phyloP scores from a whole-genome alignment of 768 basidiomycete genomes.

The Leccinum boreale region DNA sequence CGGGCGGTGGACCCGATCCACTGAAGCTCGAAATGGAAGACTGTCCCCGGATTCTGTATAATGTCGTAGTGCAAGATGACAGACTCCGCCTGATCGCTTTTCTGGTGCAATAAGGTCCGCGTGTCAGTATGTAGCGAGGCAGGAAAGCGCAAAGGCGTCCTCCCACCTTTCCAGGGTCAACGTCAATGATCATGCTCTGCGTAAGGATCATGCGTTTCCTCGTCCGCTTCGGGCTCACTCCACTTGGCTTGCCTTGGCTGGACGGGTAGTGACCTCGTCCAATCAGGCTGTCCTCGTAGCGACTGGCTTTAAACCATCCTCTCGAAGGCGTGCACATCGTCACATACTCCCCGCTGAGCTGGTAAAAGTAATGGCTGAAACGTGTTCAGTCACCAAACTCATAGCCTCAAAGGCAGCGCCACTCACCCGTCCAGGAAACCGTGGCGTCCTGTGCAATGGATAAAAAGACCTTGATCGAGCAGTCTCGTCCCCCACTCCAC shows the following conservation, averaged over 20 bases:
- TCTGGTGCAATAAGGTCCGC: constrained; percentile 37
- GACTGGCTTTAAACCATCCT: constrained; percentile 61
- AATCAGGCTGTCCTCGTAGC: constrained; percentile 42
- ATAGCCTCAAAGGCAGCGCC: not conserved
- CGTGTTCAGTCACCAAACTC: constrained; percentile 2
- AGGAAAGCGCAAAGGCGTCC: not conserved
- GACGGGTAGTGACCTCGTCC: constrained; percentile 36
- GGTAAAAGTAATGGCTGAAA: constrained; percentile 83
- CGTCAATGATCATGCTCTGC: constrained; percentile 88
- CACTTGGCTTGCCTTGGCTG: constrained; percentile 33
- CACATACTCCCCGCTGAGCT: constrained; percentile 72
- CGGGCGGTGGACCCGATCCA: constrained; percentile 96
- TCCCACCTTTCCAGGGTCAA: constrained; percentile 70
- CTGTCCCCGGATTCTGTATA: constrained; percentile 91
- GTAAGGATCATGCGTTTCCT: constrained; percentile 72
- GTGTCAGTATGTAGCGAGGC: constrained; percentile 5
- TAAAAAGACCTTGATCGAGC: constrained; percentile 79
- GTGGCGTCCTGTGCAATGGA: constrained; percentile 76
- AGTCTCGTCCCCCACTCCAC: constrained; percentile 75
- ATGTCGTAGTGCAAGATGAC: constrained; percentile 91
- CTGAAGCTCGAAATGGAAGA: constrained; percentile 95
- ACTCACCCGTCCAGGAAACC: constrained; percentile 85
- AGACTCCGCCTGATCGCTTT: constrained; percentile 84
- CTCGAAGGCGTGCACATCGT: constrained; percentile 61
- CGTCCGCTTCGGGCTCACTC: constrained; percentile 41